Evolutionary conservation across 768 basidiomycete genomes (phyloP), one percentile per base, ranked within the genome.

Genomic region (Russula brevipes): DNA sequence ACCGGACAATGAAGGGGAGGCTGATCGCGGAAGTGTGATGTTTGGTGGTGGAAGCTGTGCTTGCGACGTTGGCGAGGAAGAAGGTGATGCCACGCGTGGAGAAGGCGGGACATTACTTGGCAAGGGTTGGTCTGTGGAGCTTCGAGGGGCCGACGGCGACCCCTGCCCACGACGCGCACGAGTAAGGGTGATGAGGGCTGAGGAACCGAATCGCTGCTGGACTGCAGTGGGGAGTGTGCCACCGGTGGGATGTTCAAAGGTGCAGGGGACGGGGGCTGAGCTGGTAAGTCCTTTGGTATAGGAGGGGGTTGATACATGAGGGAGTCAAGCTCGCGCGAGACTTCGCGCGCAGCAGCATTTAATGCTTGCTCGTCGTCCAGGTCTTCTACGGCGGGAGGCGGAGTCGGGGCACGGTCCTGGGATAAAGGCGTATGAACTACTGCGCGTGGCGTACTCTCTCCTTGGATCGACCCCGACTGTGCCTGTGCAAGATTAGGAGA

Each of bases 291-390:
- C 30, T 30, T 60, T 19, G 67, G 69, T 66, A 61, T 41, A 59
- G 24, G 12, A 42, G 71, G 69, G 0, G 78, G 70, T 59, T 66
- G 73, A 64, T 78, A 80, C 60, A 76, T 78, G 17, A 89, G 73
- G 19, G 82, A 77, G 60, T 87, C 85, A 54, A 89, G 68, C 69
- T 88, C 89, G 12, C 82, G 80, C 12, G 81, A 81, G 1, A 91
- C 79, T 70, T 87, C 87, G 17, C 83, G 79, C 5, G 87, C 87
- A 33, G 85, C 88, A 1, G 82, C 83, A 66, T 86, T 83, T 35
- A 82, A 77, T n/a, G 76, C 77, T 3, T 72, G 75, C 66, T 87
- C 85, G 11, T 85, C 81, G 8, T 80, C 77, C 38, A 16, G 46
- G 12, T 80, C 69, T 0, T 46, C 61, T 19, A 68, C 69, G 19